A percentile compares a stretch with the other conserved stretches of the same genome.
phyloP scores from a whole-genome alignment of 768 basidiomycete species.

The Lentinula detonsa region DNA sequence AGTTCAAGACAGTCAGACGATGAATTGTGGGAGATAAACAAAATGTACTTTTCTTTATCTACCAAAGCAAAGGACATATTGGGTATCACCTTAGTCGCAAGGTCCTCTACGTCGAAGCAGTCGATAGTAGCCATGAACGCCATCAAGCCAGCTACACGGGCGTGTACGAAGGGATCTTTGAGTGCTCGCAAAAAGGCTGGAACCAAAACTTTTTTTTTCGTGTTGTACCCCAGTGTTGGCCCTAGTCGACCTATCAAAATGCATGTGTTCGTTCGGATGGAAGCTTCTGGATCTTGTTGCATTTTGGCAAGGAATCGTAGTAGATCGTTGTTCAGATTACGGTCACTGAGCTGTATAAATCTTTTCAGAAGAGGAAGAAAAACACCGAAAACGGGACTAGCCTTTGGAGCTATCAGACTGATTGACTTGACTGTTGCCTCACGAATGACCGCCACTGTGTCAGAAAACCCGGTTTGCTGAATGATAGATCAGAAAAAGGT shows the following conservation, averaged over 20 bases:
- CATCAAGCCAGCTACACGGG: conserved; percentile 91
- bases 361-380: neutral
- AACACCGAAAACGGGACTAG: conserved; percentile 18
- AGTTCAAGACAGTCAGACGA: neutral
- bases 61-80: conserved; percentile 73
- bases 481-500: neutral
- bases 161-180: conserved; percentile 89
- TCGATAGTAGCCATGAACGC: conserved; percentile 93
- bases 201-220: conserved; percentile 93
- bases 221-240: conserved; percentile 77
- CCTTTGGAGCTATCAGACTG: conserved; percentile 80
- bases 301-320: conserved; percentile 88
- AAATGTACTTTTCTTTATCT: conserved; percentile 86
- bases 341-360: conserved; percentile 66
- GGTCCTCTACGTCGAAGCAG: conserved; percentile 81
- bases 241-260: conserved; percentile 92
- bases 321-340: conserved; percentile 94
- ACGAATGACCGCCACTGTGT: conserved; percentile 89
- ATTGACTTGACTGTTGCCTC: conserved; percentile 93
- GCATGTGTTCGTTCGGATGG: conserved; percentile 95
- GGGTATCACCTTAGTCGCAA: conserved; percentile 87
- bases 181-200: conserved; percentile 89
- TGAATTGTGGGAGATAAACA: neutral
- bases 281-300: conserved; percentile 89
- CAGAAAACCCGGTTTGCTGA: conserved; percentile 93